Percentiles rank a stretch among this genome's conserved stretches.
Conservation (phyloP, 495 filamentous ascomycete species). For the Saxophila tyrrhenica region DNA sequence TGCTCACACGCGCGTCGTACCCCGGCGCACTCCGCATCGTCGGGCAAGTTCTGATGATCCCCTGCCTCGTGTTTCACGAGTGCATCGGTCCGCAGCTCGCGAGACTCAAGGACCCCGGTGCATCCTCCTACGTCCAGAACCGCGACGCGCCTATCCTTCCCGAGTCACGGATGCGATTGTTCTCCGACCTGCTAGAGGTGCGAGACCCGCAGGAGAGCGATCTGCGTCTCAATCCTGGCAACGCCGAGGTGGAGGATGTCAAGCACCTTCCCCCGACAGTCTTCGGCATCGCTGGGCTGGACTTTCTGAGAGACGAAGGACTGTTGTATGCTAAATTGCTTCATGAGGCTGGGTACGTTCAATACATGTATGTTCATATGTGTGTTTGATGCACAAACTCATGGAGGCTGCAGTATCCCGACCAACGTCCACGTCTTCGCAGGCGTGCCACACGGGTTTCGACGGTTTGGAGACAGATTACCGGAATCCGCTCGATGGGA, state of each 20-base stretch:
- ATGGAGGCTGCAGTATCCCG: conserved; percentile 32
- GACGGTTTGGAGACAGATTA: conserved; percentile 30
- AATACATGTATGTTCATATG: not conserved
- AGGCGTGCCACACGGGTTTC: conserved; percentile 40
- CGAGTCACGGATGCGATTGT: not conserved
- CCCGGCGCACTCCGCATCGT: not conserved
- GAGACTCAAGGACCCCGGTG: not conserved
- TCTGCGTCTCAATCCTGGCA: not conserved
- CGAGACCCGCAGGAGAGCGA: not conserved
- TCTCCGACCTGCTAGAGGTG: not conserved
- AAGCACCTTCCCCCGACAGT: conserved; percentile 33
- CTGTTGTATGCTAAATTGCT: conserved; percentile 36
- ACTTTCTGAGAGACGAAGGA: conserved; percentile 39
- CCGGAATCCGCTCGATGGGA: conserved; percentile 34
- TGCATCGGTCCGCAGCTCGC: not conserved
- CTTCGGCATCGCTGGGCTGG: conserved; percentile 37
- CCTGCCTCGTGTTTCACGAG: not conserved
- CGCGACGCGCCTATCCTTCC: not conserved
- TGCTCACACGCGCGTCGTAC: not conserved
- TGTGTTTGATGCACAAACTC: too few relatives aligned
- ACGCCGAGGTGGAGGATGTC: conserved; percentile 10
- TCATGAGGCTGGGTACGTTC: conserved; percentile 37
- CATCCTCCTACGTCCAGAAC: not conserved
- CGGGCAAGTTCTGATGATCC: conserved; percentile 1
- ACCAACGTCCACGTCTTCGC: conserved; percentile 34